Evolutionary conservation across 2,329 filamentous ascomycete species (phyloP).

Genomic region (Colletotrichum musae): DNA sequence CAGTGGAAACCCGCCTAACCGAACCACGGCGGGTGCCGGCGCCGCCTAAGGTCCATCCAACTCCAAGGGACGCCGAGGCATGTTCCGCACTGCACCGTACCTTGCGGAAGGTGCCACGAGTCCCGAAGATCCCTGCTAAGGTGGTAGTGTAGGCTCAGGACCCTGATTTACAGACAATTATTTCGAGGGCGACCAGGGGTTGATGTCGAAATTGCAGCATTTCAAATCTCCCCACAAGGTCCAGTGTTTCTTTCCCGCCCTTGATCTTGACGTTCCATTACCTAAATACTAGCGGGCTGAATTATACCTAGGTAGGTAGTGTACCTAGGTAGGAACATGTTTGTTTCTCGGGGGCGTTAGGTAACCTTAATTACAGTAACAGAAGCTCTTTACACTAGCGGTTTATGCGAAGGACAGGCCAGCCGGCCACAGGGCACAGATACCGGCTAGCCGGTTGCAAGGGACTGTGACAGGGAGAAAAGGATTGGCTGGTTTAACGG

Average conservation of each 20-base stretch:
- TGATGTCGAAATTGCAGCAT: constrained; percentile 23
- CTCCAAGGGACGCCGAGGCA: neutral
- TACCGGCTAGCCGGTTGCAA: neutral
- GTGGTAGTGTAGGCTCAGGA: constrained; percentile 20
- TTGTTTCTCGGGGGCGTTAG: constrained; percentile 10
- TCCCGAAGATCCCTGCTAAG: constrained; percentile 25
- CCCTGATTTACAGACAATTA: constrained; percentile 29
- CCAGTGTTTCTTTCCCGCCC: constrained; percentile 5
- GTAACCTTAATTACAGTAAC: constrained; percentile 9
- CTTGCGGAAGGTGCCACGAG: constrained; percentile 10
- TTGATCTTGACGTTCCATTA: neutral
- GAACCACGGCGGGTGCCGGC: too few species aligned
- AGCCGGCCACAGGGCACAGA: neutral
- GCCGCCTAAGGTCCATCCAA: neutral
- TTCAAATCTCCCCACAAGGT: constrained; percentile 22
- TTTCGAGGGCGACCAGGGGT: constrained; percentile 14
- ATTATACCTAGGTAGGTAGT: too few species aligned
- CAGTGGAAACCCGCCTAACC: neutral
- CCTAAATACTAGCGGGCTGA: too few species aligned
- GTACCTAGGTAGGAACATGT: neutral
- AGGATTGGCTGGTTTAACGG: neutral
- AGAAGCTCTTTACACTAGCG: constrained; percentile 12
- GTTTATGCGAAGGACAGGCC: constrained; percentile 19
- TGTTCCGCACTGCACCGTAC: neutral
- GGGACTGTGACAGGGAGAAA: constrained; percentile 30